Evolutionary conservation across 257 asterid species (phyloP).

Genomic region (Paulownia fortunei): DNA sequence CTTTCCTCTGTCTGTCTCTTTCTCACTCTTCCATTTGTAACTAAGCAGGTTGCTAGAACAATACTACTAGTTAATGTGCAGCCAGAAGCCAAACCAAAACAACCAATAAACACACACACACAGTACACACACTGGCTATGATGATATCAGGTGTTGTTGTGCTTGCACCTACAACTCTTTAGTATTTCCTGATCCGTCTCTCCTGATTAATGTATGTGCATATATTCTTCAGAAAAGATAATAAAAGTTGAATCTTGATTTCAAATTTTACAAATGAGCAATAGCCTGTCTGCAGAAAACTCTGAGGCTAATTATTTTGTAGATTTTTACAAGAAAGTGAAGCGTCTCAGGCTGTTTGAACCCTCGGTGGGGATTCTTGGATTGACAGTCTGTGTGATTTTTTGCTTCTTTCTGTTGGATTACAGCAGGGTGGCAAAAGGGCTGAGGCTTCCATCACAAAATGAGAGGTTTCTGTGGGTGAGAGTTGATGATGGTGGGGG

Average conservation of each 20-base stretch:
- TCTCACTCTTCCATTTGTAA: constrained; percentile 13
- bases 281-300: constrained; percentile 32
- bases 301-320: constrained; percentile 30
- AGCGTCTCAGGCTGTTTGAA: constrained; percentile 63
- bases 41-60: constrained; percentile 7
- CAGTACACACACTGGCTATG: constrained; percentile 9
- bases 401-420: constrained; percentile 62
- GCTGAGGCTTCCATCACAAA: constrained; percentile 40
- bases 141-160: constrained; percentile 44
- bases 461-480: constrained; percentile 58
- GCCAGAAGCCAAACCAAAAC: constrained; percentile 35
- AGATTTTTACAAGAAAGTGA: constrained; percentile 57
- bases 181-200: not conserved
- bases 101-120: not conserved
- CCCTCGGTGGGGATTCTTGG: constrained; percentile 70
- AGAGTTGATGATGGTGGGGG: constrained; percentile 36
- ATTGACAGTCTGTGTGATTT: constrained; percentile 46
- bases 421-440: constrained; percentile 55
- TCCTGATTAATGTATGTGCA: not conserved
- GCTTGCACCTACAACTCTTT: constrained; percentile 42
- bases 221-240: not conserved
- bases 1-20: constrained; percentile 26
- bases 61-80: not conserved
- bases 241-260: constrained; percentile 30
- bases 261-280: constrained; percentile 28